phyloP scores from a whole-genome alignment of 2,329 filamentous ascomycete genomes.

The Colletotrichum karsti region DNA sequence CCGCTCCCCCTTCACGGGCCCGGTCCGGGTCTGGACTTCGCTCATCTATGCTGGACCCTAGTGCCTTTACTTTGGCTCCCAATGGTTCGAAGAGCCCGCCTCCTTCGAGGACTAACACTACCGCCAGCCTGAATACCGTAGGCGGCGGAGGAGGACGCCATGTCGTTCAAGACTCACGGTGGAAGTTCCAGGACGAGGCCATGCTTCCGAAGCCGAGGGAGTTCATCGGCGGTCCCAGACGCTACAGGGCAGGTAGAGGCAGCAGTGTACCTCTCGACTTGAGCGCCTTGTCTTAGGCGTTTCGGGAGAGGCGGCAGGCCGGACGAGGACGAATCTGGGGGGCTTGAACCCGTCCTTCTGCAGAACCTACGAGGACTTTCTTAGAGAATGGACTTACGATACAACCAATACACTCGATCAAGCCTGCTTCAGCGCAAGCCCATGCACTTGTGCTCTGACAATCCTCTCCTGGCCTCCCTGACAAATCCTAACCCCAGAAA shows the following conservation, averaged over 20 bases:
- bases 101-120: slow-evolving; percentile 47
- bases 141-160: slow-evolving; percentile 47
- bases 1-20: slow-evolving; percentile 44
- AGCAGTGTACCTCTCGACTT: slow-evolving; percentile 95
- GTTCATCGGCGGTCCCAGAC: slow-evolving; percentile 77
- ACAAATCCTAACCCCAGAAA: neutral
- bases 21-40: slow-evolving; percentile 57
- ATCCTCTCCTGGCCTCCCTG: too few relatives aligned
- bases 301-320: too few relatives aligned
- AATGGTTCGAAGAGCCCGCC: slow-evolving; percentile 67
- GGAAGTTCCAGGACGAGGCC: slow-evolving; percentile 86
- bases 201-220: slow-evolving; percentile 86
- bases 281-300: slow-evolving; percentile 56
- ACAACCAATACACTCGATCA: neutral
- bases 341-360: too few relatives aligned
- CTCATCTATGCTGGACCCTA: slow-evolving; percentile 76
- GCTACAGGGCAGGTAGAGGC: slow-evolving; percentile 89
- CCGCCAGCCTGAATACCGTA: neutral
- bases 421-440: too few relatives aligned
- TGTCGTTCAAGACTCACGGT: slow-evolving; percentile 79
- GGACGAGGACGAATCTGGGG: too few relatives aligned
- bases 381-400: neutral
- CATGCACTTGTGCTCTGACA: too few relatives aligned
- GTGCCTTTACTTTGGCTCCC: slow-evolving; percentile 75
- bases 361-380: neutral